Evolutionary conservation across 1,139 yeast genomes (phyloP), one percentile per base, ranked within the genome.

Genomic region (Saccharomycopsis phalli): DNA sequence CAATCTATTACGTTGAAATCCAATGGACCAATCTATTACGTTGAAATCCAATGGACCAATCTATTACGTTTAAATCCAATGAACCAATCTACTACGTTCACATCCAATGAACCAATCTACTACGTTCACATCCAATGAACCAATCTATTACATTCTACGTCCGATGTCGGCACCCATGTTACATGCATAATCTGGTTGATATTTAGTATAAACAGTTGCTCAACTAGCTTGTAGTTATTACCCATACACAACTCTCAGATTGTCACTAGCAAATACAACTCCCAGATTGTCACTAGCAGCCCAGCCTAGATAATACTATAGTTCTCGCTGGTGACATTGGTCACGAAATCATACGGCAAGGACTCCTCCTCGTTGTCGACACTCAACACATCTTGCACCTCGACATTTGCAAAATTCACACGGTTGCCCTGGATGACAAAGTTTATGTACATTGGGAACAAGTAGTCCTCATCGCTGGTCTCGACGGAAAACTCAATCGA

Each of bases 381-480:
- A 20, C 60, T 57, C 14, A 61, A 63, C 40, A 71, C 67, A 42
- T 61, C 67, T n/a, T 58, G 52, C 35, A 74, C 67, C 40, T 61
- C 66, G 35, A 74, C 66, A 34, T 63, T 61, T 41, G 74, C 71
- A 42, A 70, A 56, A 17, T 71, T 63, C 28, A 59, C 50, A 30
- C 59, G 57, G 19, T 58, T 64, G 34, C 56, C 54, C 42, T 58
- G 57, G 36, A 62, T 58, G 18, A 51, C 50, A 47, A 60, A 59
- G 23, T 53, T 50, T 31, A 84, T 71, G 51, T 75, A 75, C 70
- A 91, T 76, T 48, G 98, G 98, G 82, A 87, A 88, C 54, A 91
- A 68, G 17, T 79, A 72, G 49, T 87, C 95, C 60, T 91, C 97
- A 47, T 74, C 77, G 37, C 68, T 76, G 6, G 80, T 82, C 49